A percentile compares a stretch with the other conserved stretches of the same genome.
Conservation (phyloP, 129 eudicot species). For the Glebionis coronaria region DNA sequence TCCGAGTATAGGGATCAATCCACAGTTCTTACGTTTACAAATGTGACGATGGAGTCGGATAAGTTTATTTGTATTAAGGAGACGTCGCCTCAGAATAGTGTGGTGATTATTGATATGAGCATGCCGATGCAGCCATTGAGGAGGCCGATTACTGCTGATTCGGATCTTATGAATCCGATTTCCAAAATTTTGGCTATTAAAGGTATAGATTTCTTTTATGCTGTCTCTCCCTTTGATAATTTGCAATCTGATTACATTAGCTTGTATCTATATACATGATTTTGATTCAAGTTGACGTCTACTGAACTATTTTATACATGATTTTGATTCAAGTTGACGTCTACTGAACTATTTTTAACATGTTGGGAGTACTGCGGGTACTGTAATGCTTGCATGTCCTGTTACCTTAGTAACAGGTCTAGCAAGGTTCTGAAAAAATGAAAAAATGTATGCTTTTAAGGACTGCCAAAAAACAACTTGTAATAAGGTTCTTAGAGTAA, state of each 20-base stretch:
- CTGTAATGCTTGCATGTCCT: conserved; percentile 13
- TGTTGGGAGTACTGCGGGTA: conserved; percentile 4
- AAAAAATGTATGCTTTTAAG: no score
- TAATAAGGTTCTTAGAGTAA: conserved; percentile 4
- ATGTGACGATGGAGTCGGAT: conserved; percentile 99
- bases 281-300: conserved; percentile 11
- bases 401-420: not conserved
- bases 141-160: conserved; percentile 95
- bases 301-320: conserved; percentile 18
- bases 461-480: no score
- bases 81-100: conserved; percentile 94
- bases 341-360: conserved; percentile 12
- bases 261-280: conserved; percentile 6
- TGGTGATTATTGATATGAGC: conserved; percentile 89
- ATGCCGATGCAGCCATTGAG: conserved; percentile 96
- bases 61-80: conserved; percentile 95
- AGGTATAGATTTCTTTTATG: conserved; percentile 43
- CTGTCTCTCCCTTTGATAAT: conserved; percentile 15
- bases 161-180: conserved; percentile 95
- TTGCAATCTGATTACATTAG: not conserved
- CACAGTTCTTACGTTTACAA: conserved; percentile 90
- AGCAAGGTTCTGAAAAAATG: no score
- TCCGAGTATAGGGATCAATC: conserved; percentile 90
- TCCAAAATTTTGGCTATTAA: conserved; percentile 81
- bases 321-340: conserved; percentile 9